phyloP scores from a whole-genome alignment of 371 early-diverging fungal genomes.

The Sporodiniella umbellata region DNA sequence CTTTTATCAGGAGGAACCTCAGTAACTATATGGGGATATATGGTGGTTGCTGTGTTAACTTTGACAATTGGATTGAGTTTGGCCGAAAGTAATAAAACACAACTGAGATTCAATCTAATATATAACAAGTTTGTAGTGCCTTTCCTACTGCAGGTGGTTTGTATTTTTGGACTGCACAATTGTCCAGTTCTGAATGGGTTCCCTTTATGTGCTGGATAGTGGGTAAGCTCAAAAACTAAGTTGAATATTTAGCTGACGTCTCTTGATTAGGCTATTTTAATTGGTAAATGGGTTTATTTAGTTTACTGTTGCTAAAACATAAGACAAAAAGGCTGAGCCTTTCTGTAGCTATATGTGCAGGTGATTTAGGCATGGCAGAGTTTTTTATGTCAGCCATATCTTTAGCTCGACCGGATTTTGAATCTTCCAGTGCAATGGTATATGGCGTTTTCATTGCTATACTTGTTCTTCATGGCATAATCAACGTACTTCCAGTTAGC shows the following conservation, averaged over 20 bases:
- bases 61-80: slow-evolving; percentile 53
- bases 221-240: slow-evolving; percentile 8
- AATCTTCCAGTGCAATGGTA: slow-evolving; percentile 23
- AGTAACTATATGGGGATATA: slow-evolving; percentile 63
- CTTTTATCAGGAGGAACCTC: slow-evolving; percentile 58
- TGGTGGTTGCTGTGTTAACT: slow-evolving; percentile 51
- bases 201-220: slow-evolving; percentile 38
- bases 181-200: slow-evolving; percentile 31
- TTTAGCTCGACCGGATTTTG: slow-evolving; percentile 41
- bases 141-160: slow-evolving; percentile 30
- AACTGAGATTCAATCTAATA: background rate
- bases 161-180: slow-evolving; percentile 30
- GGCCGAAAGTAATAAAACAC: slow-evolving; percentile 48
- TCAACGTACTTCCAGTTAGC: slow-evolving; percentile 44
- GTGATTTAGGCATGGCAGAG: slow-evolving; percentile 53
- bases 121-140: slow-evolving; percentile 24
- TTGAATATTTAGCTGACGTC: background rate
- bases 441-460: slow-evolving; percentile 43
- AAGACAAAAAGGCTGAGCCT: slow-evolving; percentile 20
- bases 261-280: slow-evolving; percentile 15
- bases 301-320: too few relatives aligned
- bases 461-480: slow-evolving; percentile 38
- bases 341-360: slow-evolving; percentile 49
- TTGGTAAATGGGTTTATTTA: too few relatives aligned
- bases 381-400: slow-evolving; percentile 47